phyloP scores from a whole-genome alignment of 108 stramenopile species.

The Schizochytrium sp. region DNA sequence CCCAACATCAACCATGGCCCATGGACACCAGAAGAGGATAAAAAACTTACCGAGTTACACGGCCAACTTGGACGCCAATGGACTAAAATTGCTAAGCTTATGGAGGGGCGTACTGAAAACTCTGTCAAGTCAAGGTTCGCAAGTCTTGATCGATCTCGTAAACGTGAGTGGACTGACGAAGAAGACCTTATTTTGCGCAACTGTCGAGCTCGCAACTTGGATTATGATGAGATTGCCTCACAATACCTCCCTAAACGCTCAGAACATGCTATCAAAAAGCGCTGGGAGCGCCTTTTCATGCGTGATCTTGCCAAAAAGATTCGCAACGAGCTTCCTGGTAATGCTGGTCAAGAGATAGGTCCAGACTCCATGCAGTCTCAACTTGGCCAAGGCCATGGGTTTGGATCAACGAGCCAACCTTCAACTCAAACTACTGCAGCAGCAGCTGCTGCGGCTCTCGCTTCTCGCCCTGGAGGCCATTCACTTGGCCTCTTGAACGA shows the following conservation, averaged over 20 bases:
- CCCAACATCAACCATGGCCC: constrained; percentile 51
- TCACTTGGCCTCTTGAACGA: background rate
- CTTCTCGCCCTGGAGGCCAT: background rate
- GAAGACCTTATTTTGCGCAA: constrained; percentile 39
- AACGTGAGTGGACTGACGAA: constrained; percentile 56
- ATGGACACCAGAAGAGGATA: constrained; percentile 52
- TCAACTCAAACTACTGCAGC: background rate
- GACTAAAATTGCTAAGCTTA: constrained; percentile 62
- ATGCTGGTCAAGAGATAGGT: background rate
- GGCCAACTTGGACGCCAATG: constrained; percentile 28
- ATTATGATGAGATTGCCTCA: background rate
- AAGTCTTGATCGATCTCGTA: constrained; percentile 19
- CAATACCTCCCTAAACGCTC: constrained; percentile 12
- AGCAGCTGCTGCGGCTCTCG: background rate
- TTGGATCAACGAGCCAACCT: background rate
- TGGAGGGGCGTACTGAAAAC: constrained; percentile 52
- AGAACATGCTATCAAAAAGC: constrained; percentile 49
- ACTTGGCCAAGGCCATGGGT: background rate
- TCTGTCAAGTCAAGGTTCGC: constrained; percentile 38
- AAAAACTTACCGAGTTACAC: constrained; percentile 23
- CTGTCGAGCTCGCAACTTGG: background rate
- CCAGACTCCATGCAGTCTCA: background rate
- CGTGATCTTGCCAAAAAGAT: constrained; percentile 49
- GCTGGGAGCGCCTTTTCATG: constrained; percentile 57
- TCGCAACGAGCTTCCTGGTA: constrained; percentile 23